phyloP scores from a whole-genome alignment of 2,329 filamentous ascomycete species.

The Phialophora verrucosa region DNA sequence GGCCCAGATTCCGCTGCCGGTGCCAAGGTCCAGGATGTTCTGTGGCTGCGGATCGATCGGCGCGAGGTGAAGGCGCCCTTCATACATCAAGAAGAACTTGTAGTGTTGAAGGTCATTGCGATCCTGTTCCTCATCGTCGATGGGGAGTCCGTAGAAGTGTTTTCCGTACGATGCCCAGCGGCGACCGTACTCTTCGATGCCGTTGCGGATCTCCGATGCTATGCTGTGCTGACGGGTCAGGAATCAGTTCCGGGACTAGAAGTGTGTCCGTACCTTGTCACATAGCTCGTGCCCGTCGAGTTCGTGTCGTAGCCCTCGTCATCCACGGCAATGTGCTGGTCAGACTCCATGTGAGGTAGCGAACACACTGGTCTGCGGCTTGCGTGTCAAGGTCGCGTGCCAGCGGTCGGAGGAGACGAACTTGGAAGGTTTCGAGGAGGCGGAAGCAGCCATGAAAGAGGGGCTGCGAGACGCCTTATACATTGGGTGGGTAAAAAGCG shows the following conservation, averaged over 20 bases:
- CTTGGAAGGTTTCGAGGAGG: neutral
- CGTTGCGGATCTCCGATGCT: constrained; percentile 28
- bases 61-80: constrained; percentile 14
- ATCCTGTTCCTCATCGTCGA: constrained; percentile 30
- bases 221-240: constrained; percentile 19
- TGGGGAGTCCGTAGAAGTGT: constrained; percentile 30
- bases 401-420: neutral
- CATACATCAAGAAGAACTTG: constrained; percentile 38
- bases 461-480: neutral
- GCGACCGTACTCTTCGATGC: constrained; percentile 30
- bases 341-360: constrained; percentile 14
- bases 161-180: constrained; percentile 29
- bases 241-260: neutral
- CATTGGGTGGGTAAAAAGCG: neutral
- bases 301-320: constrained; percentile 20
- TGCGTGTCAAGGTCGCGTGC: neutral
- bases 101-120: constrained; percentile 21
- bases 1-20: constrained; percentile 36
- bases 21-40: constrained; percentile 32
- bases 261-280: constrained; percentile 14
- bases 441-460: neutral
- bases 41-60: constrained; percentile 12
- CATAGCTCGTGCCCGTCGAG: constrained; percentile 17
- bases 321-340: constrained; percentile 6
- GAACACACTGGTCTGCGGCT: neutral